Base-by-base conservation (phyloP, 805 yeast genomes). In the Starmerella apicola region DNA sequence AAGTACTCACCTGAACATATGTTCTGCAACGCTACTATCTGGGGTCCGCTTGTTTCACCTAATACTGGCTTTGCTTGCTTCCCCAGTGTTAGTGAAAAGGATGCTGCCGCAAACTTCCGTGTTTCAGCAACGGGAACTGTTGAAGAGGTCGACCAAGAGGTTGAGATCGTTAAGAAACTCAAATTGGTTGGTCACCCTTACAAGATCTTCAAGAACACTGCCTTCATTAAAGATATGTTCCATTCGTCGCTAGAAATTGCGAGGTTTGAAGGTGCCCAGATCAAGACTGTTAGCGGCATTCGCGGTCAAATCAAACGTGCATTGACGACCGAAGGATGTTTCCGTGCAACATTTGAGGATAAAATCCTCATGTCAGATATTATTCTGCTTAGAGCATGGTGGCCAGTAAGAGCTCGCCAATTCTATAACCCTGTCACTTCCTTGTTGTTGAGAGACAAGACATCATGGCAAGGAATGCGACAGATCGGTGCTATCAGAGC, bases 1-100 rank as follows among this genome's bases (percentile, higher is more conserved):
- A 91, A 91, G 58, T 91, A 91, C 59, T 91, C 98, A 0, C 98
- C 98, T 6, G 99, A 91, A 57, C 99, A 91, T 61, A 83, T 95
- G 19, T 88, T 81, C 59, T 91, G 98, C 68, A 77, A 79, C 57
- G 96, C 95, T 1, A 80, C 95, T 24, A 85, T 91, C 61, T 91
- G 85, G 56, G 98, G 98, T 1, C 99, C 99, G 10, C 68, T 91
- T 40, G 95, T 88, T 37, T 84, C 96, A 1, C 98, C 98, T 30
- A 88, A 88, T 57, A 88, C 98, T 0, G 93, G 97, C 1, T 93
- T 91, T 60, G 88, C 95, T 62, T 97, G 94, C 35, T 82, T 88
- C 46, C 94, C 86, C 55, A 70, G 80, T 40, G 91, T 91, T 20
- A 84, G 93, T 36, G 77, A 78, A 51, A 71, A 74, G 51, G 79